Evolutionary conservation across 257 asterid species (phyloP).

Genomic region (Gentiana macrophylla): DNA sequence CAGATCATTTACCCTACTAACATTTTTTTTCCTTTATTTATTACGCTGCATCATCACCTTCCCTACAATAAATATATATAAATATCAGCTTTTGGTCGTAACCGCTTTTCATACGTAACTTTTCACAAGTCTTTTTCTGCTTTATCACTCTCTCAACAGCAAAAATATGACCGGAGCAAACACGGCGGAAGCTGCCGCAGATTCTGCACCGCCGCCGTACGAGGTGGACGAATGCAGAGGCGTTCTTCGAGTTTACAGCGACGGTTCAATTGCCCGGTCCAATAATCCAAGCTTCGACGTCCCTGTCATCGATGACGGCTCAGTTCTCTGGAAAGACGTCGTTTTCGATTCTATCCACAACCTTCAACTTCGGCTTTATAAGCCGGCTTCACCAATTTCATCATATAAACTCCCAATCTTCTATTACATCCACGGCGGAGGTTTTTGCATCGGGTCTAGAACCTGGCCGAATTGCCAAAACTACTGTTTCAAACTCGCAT

Average conservation of each 20-base stretch:
- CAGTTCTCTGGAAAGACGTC: slow-evolving; percentile 56
- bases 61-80: too few relatives aligned
- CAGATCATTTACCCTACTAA: too few relatives aligned
- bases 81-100: too few relatives aligned
- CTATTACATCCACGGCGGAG: slow-evolving; percentile 72
- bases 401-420: slow-evolving; percentile 49
- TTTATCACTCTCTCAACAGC: background rate
- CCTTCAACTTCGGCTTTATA: slow-evolving; percentile 68
- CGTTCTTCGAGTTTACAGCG: slow-evolving; percentile 49
- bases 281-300: slow-evolving; percentile 39
- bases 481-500: slow-evolving; percentile 60
- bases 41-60: too few relatives aligned
- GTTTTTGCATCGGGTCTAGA: slow-evolving; percentile 67
- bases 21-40: too few relatives aligned
- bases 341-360: slow-evolving; percentile 27
- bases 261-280: slow-evolving; percentile 61
- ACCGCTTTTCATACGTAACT: background rate
- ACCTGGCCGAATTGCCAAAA: slow-evolving; percentile 79
- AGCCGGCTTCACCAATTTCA: slow-evolving; percentile 31
- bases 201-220: slow-evolving; percentile 11
- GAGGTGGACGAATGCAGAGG: slow-evolving; percentile 79
- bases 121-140: background rate
- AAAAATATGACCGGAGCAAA: background rate
- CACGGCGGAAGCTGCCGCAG: background rate
- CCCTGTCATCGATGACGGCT: slow-evolving; percentile 47